phyloP scores from a whole-genome alignment of 2,329 filamentous ascomycete species.

The Bipolaris gigantea region DNA sequence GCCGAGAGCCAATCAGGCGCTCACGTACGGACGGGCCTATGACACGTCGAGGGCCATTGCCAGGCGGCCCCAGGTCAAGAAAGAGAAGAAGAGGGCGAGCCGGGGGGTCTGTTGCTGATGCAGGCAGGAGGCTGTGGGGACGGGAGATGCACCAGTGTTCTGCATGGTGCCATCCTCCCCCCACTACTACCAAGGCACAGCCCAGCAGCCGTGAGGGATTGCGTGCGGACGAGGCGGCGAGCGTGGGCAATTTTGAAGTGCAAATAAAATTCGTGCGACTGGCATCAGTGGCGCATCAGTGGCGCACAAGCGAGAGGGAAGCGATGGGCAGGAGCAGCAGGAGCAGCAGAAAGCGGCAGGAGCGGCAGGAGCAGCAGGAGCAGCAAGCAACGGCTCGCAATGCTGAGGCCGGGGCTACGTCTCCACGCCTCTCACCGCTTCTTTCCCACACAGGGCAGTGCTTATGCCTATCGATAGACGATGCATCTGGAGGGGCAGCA shows the following conservation, averaged over 20 bases:
- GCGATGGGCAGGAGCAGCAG: conserved; percentile 19
- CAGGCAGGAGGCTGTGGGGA: conserved; percentile 24
- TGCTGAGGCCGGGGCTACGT: conserved; percentile 27
- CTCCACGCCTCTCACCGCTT: conserved; percentile 41
- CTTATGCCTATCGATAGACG: conserved; percentile 35
- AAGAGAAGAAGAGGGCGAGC: conserved; percentile 16
- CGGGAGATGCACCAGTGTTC: conserved; percentile 28
- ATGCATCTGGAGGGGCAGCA: conserved; percentile 29
- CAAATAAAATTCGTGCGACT: neutral
- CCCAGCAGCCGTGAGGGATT: neutral
- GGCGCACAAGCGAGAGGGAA: conserved; percentile 17
- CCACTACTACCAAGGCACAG: conserved; percentile 5
- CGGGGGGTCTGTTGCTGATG: conserved; percentile 8
- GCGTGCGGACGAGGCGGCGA: neutral
- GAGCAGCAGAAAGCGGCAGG: conserved; percentile 21
- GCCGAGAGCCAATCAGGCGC: conserved; percentile 22
- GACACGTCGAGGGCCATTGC: conserved; percentile 29
- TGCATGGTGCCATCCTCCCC: conserved; percentile 20
- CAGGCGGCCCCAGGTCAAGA: conserved; percentile 1
- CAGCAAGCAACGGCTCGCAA: conserved; percentile 30
- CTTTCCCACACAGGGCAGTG: conserved; percentile 32
- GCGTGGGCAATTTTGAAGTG: neutral
- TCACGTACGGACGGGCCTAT: conserved; percentile 6
- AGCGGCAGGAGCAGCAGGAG: conserved; percentile 15
- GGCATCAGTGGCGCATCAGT: conserved; percentile 11